Evolutionary conservation across 2,329 filamentous ascomycete genomes (phyloP), one percentile per base, ranked within the genome.

Genomic region (Aquanectria penicillioides): DNA sequence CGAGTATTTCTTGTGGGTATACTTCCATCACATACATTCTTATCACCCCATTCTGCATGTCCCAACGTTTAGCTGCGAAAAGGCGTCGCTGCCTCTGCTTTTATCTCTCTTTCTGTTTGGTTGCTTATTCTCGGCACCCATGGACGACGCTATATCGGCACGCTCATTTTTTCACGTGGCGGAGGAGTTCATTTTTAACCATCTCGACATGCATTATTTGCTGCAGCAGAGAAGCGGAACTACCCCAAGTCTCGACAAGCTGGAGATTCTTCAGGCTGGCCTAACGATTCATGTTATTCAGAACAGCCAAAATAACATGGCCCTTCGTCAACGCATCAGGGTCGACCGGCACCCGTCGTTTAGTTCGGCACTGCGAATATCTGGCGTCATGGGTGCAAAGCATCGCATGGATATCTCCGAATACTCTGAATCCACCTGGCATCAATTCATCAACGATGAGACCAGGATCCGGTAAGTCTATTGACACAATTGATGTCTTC

Each of bases 21-120:
- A 51, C 23, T 48, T 48, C 36, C 23, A 22, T 18, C 36, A 34
- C 17, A 18, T 57, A 3, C 52, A 57, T 5, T 26, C 53, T 4
- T 61, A 61, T 18, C 52, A 57, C 29, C 58, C 58, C 3, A 43
- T 61, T 26, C 38, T 61, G 7, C 58, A 57, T 10, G 26, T 36
- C 5, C 51, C 51, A 6, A 53, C 58, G 3, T 61, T 61, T 13
- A 17, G 29, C 29, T 26, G 20, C 7, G 58, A 61, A 20, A 34
- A 12, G n/a, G 52, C 18, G 28, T 48, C 41, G 1, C 15, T 53
- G 12, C 47, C 58, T 11, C 52, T 61, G 20, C 26, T 61, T 20
- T 25, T 61, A 12, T 4, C 47, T 1, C 9, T 61, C 2, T 56
- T 54, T 10, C 44, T 50, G 12, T 55, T 48, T 15, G 58, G 58